phyloP scores from a whole-genome alignment of 2,329 filamentous ascomycete species.

The Ascochyta viciae-villosae region DNA sequence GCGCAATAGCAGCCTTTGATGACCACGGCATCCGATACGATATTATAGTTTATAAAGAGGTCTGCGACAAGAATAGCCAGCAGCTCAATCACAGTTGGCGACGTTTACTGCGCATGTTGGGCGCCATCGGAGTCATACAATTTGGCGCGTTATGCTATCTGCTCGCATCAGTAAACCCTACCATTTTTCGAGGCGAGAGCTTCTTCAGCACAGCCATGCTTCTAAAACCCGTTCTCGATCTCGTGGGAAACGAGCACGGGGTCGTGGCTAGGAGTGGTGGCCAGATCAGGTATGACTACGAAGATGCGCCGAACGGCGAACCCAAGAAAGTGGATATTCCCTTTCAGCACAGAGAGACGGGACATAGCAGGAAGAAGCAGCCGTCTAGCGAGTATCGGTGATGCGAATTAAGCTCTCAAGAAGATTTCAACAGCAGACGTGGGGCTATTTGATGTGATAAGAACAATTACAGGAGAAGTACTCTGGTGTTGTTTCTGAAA shows the following conservation, averaged over 20 bases:
- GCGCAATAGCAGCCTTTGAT: slow-evolving; percentile 43
- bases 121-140: slow-evolving; percentile 37
- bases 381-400: slow-evolving; percentile 33
- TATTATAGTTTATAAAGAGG: slow-evolving; percentile 17
- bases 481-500: too few species aligned
- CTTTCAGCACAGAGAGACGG: slow-evolving; percentile 34
- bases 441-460: too few species aligned
- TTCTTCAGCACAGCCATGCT: slow-evolving; percentile 44
- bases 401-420: not conserved
- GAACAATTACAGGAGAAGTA: too few species aligned
- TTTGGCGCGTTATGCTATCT: slow-evolving; percentile 28
- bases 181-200: slow-evolving; percentile 42
- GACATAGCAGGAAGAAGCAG: slow-evolving; percentile 37
- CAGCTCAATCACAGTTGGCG: slow-evolving; percentile 40
- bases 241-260: slow-evolving; percentile 24
- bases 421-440: too few species aligned
- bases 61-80: slow-evolving; percentile 30
- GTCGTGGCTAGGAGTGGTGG: slow-evolving; percentile 39
- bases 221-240: slow-evolving; percentile 35
- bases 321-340: slow-evolving; percentile 40
- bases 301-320: slow-evolving; percentile 31
- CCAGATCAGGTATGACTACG: slow-evolving; percentile 40
- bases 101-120: slow-evolving; percentile 31
- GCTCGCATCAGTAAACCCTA: slow-evolving; percentile 36
- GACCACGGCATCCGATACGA: slow-evolving; percentile 41